These are phyloP conservation scores for Chamaenerion angustifolium DNA, from an alignment of 345 rosid species.

Conservation along the genomic window DNA sequence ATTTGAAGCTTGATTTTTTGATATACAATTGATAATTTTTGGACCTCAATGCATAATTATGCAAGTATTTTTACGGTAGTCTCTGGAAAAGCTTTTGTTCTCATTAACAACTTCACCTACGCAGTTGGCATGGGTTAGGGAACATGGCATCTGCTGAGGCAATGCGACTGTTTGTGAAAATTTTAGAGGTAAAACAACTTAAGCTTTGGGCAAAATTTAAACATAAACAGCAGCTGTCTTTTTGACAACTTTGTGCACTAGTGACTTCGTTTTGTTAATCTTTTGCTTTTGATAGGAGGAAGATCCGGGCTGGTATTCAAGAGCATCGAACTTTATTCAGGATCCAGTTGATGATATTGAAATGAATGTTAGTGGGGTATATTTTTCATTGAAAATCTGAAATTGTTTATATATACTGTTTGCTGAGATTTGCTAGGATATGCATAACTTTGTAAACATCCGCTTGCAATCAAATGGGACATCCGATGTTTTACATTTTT, in stretches of 20 bases:
- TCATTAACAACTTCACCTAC: slow-evolving; percentile 6
- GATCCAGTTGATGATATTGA: slow-evolving; percentile 63
- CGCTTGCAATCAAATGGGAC: no score
- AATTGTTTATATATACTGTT: no score
- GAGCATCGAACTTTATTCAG: slow-evolving; percentile 54
- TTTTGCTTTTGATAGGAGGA: slow-evolving; percentile 53
- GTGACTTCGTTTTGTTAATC: slow-evolving; percentile 2
- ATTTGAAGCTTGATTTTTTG: no score
- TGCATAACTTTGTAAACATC: no score
- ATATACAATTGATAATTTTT: no score
- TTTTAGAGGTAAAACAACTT: slow-evolving; percentile 54
- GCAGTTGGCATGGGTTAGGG: slow-evolving; percentile 96
- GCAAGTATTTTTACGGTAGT: not conserved
- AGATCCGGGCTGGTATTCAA: slow-evolving; percentile 94
- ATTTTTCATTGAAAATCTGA: not conserved
- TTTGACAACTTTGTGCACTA: not conserved
- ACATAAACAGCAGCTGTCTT: slow-evolving; percentile 11
- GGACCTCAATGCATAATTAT: no score
- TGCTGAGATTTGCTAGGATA: no score
- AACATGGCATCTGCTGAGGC: slow-evolving; percentile 91
- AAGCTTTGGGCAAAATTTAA: not conserved
- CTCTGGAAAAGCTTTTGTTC: slow-evolving; percentile 2
- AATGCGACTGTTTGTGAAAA: slow-evolving; percentile 98
- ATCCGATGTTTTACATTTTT: slow-evolving; percentile 1
- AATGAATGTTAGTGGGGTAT: slow-evolving; percentile 43